Evolutionary conservation across 73 alveolate species (phyloP), one percentile per base, ranked within the genome.

Genomic region (Halteria grandinella): DNA sequence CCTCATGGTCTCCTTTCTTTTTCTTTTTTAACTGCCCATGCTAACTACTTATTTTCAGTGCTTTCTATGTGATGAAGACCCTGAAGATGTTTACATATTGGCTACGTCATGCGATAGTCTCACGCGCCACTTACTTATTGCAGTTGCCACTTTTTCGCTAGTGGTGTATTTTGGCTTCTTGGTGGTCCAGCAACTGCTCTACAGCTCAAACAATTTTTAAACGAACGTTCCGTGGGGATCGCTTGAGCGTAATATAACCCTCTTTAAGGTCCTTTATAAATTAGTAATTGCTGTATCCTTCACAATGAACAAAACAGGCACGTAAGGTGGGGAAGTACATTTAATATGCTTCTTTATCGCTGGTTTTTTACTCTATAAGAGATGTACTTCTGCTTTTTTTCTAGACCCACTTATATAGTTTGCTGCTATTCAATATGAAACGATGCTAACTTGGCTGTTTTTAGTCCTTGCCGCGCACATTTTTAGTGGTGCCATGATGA

Each of bases 161-260:
- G 6, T 43, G 12, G 2, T 66, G n/a, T 66, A 66, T 36, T 25
- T 66, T 7, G 20, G 43, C 4, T 66, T 66, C 36, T 28, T 66
- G 14, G 7, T 44, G 11, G 23, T 66, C 2, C 32, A 66, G 47
- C 32, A 53, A 10, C 17, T 66, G 7, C 52, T 66, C 4, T 66
- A 23, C 66, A 66, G 69, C 1, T 66, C 80, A 21, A 66, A 66
- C 58, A 44, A 25, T 20, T 41, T 44, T 23, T 63, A 66, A n/a
- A 36, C 80, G 27, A 36, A 54, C 5, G 36, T 47, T 3, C 80
- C 80, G 5, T 66, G 80, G 80, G 10, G 69, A 50, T 66, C 80
- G 2, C 21, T 66, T 3, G 80, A 66, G 45, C 7, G 80, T 2
- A 21, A 32, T 4, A 23, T 66, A 4, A 36, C 66, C 2, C 29